Evolutionary conservation across 495 filamentous ascomycete species (phyloP), one percentile per base, ranked within the genome.

Genomic region (Penicillium roqueforti): DNA sequence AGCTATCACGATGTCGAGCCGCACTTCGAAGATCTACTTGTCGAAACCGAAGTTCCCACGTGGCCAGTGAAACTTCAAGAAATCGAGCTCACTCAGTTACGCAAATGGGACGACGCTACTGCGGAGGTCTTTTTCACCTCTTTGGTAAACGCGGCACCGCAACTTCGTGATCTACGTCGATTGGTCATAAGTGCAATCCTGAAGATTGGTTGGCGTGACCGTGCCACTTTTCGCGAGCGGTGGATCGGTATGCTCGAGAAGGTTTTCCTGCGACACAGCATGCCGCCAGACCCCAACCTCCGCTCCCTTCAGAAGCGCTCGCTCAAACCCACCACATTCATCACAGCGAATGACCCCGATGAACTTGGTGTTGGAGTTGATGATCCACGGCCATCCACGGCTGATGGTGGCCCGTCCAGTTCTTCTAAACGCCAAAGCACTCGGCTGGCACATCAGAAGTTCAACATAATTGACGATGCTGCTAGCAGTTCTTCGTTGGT

Each of bases 81-180:
- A 3, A 77, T 96, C 25, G 87, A 95, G 60, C 70, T 96, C 18
- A 72, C 79, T 11, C 82, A 92, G 32, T 77, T 95, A 50, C 81
- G 87, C 16, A 85, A 88, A 64, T 91, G 85, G 83, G 70, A 77
- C 31, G 65, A 72, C 3, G 70, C 74, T 2, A 79, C 82, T 3
- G 90, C 87, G 1, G 80, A 88, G 54, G 79, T 77, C 20, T 87
- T 96, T 63, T 89, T 96, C 63, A 79, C 76, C 22, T 91, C 87
- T 18, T 74, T 96, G 2, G 76, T 90, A 4, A 76, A 89, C 41
- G 80, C 80, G 25, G 88, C 91, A 0, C 70, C 76, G 1, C 68
- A 72, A 0, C 71, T 96, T 6, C 79, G 68, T 0, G 70, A 83
- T 38, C 76, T 96, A 23, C 83, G 90, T 3, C 70, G 75, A 13